Evolutionary conservation across 768 basidiomycete species (phyloP), one percentile per base, ranked within the genome.

Genomic region (Trametes meyenii): DNA sequence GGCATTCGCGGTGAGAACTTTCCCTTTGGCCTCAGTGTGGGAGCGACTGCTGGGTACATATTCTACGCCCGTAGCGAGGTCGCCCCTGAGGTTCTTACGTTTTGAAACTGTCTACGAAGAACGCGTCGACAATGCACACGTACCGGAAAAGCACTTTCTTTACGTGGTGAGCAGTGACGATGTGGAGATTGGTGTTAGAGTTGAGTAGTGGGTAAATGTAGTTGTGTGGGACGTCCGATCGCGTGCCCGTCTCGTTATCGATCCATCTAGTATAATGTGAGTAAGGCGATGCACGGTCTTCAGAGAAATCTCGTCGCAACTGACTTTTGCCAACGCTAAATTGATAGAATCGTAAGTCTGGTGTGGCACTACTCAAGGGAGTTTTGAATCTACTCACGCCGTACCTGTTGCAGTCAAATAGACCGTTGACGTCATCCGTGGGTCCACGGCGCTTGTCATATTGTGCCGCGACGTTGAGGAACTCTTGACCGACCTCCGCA

Each of bases 251-350:
- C 17, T 73, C 70, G 1, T 68, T 72, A 58, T 84, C 76, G 13
- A 89, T 76, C 66, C 82, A 89, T 66, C 87, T 90, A 42, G 12
- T 26, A 50, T 24, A 35, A 35, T 42, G 2, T 24, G 4, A 3
- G 13, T 33, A 33, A 33, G 8, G 29, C 29, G 29, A 33, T 8
- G 23, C 21, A 7, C 24, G 33, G 77, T 63, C 58, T 46, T 19
- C 2, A 10, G 24, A 33, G 29, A 8, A 8, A 33, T 33, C 29
- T 33, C 45, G 45, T 46, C 8, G 29, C 29, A 8, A 33, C 29
- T 8, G 8, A 85, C 85, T 80, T 84, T 48, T 75, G 76, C 83
- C 84, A 86, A 69, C 78, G 73, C 85, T 87, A 38, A 19, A 3
- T 3, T 8, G 29, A 51, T 21, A 8, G n/a, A 35, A 13, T 0